Percentiles rank a stretch among this genome's conserved stretches.
phyloP scores from a whole-genome alignment of 1,139 yeast genomes.

The Yarrowia galli region DNA sequence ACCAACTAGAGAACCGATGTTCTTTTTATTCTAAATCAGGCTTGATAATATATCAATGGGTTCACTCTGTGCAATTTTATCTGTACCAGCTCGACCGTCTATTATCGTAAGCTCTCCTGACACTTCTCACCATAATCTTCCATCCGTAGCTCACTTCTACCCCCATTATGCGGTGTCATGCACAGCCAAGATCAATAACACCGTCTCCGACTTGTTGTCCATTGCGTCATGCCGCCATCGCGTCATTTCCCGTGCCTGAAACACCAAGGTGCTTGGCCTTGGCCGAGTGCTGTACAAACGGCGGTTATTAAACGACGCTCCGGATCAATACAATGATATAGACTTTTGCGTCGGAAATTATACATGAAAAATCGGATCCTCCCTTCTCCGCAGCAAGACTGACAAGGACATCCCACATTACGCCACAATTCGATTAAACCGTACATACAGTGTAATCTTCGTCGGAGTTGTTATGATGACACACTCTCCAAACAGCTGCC shows the following conservation, averaged over 20 bases:
- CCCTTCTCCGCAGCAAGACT: no score
- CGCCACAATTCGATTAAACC: neutral
- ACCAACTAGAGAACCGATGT: conserved; percentile 11
- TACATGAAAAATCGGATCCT: neutral
- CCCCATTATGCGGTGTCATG: neutral
- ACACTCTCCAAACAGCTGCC: neutral
- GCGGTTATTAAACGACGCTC: neutral
- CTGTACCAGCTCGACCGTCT: no score
- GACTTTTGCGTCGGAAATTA: neutral
- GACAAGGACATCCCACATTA: no score
- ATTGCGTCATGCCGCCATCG: conserved; percentile 9
- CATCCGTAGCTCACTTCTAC: no score
- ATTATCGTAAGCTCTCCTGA: no score
- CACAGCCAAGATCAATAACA: neutral
- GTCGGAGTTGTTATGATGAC: no score
- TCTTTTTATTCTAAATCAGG: no score
- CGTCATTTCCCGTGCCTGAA: conserved; percentile 28
- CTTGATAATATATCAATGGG: no score
- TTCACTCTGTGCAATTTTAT: no score
- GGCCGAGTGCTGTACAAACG: neutral
- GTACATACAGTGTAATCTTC: no score
- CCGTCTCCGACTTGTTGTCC: no score
- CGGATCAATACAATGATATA: neutral
- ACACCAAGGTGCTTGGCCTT: neutral
- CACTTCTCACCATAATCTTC: no score